Evolutionary conservation across 345 rosid genomes (phyloP), one percentile per base, ranked within the genome.

Genomic region (Lumnitzera racemosa): DNA sequence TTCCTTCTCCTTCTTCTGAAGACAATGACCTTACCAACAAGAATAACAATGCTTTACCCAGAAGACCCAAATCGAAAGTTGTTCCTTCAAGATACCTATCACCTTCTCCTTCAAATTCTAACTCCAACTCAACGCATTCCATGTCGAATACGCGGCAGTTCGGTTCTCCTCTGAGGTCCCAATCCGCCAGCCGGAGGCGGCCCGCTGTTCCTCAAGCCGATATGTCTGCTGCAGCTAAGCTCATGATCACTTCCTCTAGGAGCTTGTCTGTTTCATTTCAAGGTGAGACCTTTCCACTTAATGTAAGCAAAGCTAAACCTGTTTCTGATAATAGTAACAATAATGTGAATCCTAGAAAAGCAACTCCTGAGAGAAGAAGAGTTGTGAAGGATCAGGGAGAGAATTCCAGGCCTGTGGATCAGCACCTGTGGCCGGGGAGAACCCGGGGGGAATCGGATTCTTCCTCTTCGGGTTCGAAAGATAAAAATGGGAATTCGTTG

Each of bases 211-310:
- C 54, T 7, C 53, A 13, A 50, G 55, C 74, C 36, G 85, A 82
- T 54, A 67, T 81, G 58, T 81, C 91, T 0, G 74, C 82, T 36
- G 89, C 90, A 0, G 69, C 83, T 7, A 87, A 76, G 80, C 81
- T 89, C 91, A 64, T 85, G 65, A 80, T 87, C 61, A 83, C 94
- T 67, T 92, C 98, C 36, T 81, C 95, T 0, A 65, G 98, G 71
- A 89, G 96, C 55, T 74, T 92, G 66, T 92, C 97, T 20, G 96
- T 92, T 67, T 92, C 98, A 2, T 92, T 92, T 56, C 98, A 89
- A 80, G 98, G 98, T 0, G 95, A 89, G 62, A 69, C 91, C 47
- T 92, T 85, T 71, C 89, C 96, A 41, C 87, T 92, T 13, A 94
- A 96, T 68, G 70, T 87, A 68, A 82, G 95, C 47, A 92, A 78